Conservation (phyloP, 306 rosid species). For the Purshia tridentata region DNA sequence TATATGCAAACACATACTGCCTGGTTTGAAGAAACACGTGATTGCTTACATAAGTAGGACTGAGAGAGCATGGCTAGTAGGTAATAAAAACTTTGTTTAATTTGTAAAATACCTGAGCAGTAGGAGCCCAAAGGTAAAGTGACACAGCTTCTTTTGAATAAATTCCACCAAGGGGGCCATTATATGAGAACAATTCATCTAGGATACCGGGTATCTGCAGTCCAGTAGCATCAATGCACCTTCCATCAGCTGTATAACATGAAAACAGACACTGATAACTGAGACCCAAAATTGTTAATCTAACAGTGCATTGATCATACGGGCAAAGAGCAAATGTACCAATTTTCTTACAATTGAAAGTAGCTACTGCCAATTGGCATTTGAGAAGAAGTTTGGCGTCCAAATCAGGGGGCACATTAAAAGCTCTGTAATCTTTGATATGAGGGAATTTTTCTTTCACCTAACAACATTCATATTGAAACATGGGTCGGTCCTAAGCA, state of each 20-base stretch:
- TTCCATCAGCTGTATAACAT: slow-evolving; percentile 59
- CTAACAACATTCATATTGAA: slow-evolving; percentile 34
- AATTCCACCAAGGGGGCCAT: slow-evolving; percentile 83
- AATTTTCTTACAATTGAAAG: slow-evolving; percentile 56
- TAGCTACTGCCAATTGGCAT: slow-evolving; percentile 62
- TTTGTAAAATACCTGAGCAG: slow-evolving; percentile 68
- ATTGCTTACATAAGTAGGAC: neutral
- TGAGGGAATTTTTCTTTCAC: slow-evolving; percentile 85
- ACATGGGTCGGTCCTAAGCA: slow-evolving; percentile 10
- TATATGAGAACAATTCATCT: slow-evolving; percentile 81
- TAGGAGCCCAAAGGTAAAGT: slow-evolving; percentile 92
- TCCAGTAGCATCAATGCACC: slow-evolving; percentile 70
- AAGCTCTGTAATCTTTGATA: slow-evolving; percentile 61
- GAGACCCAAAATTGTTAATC: neutral
- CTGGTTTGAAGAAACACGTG: slow-evolving; percentile 35
- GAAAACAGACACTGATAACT: slow-evolving; percentile 4
- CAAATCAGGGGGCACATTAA: slow-evolving; percentile 50
- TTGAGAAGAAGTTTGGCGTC: slow-evolving; percentile 68
- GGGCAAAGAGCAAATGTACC: neutral
- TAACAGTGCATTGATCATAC: slow-evolving; percentile 1
- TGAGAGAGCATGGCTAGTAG: neutral
- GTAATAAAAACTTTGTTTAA: neutral
- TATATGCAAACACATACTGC: slow-evolving; percentile 60
- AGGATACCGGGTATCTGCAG: slow-evolving; percentile 89
- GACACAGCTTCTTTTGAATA: slow-evolving; percentile 65